Evolutionary conservation across 1,284 basidiomycete species (phyloP).

Genomic region (Mycena sp.): DNA sequence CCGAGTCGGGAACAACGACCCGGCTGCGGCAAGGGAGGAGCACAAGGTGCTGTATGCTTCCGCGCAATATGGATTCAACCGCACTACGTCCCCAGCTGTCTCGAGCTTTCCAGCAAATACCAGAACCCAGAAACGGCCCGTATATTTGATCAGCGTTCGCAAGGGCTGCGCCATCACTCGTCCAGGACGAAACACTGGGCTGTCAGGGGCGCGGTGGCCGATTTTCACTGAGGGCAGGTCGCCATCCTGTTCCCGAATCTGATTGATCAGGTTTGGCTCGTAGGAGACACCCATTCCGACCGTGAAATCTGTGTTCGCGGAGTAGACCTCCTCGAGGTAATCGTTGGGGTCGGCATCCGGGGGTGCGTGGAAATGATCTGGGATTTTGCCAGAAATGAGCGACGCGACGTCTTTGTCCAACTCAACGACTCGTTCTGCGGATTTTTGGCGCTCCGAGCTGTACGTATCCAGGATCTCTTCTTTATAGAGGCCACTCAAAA

Average conservation of each 20-base stretch:
- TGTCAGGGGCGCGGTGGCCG: constrained; percentile 1
- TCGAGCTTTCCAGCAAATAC: background rate
- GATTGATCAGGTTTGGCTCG: background rate
- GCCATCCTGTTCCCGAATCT: background rate
- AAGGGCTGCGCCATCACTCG: background rate
- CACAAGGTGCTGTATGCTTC: background rate
- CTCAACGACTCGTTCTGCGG: background rate
- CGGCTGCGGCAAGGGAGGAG: background rate
- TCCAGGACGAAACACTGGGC: background rate
- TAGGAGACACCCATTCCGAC: background rate
- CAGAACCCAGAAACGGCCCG: constrained; percentile 6
- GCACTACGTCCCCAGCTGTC: background rate
- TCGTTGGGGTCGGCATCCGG: background rate
- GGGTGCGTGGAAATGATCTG: background rate
- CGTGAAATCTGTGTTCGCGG: background rate
- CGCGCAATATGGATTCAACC: background rate
- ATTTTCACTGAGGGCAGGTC: background rate
- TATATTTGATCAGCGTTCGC: background rate
- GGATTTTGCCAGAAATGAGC: constrained; percentile 1
- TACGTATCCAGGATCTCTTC: constrained; percentile 9
- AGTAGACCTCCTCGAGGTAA: background rate
- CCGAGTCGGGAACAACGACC: background rate
- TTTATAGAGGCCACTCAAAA: constrained; percentile 5
- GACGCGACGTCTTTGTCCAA: constrained; percentile 6
- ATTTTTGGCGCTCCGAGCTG: background rate